Percentiles rank a stretch among this genome's conserved stretches.
phyloP scores from a whole-genome alignment of 1,284 basidiomycete species.

The Thelephora terrestris region DNA sequence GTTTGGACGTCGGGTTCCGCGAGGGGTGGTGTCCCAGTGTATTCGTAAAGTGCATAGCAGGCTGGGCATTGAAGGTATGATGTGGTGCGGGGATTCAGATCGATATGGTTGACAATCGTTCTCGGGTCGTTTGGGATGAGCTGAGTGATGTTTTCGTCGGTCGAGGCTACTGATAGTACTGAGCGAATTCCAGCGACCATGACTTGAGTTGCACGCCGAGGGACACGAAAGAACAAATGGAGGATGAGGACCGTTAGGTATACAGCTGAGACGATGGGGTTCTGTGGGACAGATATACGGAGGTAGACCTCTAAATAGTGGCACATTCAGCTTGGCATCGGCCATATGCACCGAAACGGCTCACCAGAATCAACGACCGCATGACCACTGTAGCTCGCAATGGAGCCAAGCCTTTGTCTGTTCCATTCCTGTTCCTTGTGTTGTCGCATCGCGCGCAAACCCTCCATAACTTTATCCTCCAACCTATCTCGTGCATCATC shows the following conservation, averaged over 20 bases:
- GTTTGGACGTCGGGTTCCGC: too few species aligned
- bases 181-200: background rate
- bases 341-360: too few species aligned
- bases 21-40: too few species aligned
- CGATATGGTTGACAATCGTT: slow-evolving; percentile 5
- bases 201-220: slow-evolving; percentile 2
- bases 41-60: slow-evolving; percentile 7
- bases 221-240: slow-evolving; percentile 4
- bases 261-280: background rate
- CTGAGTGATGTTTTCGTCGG: background rate
- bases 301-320: too few species aligned
- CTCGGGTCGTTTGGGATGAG: slow-evolving; percentile 6
- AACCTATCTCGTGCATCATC: background rate
- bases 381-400: too few species aligned
- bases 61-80: slow-evolving; percentile 9
- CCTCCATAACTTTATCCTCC: background rate
- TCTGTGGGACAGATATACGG: too few species aligned
- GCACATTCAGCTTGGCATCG: too few species aligned
- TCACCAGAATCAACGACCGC: too few species aligned
- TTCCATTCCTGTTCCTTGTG: slow-evolving; percentile 6
- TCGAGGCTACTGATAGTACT: background rate
- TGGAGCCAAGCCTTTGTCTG: background rate
- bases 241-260: slow-evolving; percentile 5
- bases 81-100: slow-evolving; percentile 7
- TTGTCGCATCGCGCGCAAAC: background rate